Evolutionary conservation across 805 yeast species (phyloP).

Genomic region (Lipomyces orientalis): DNA sequence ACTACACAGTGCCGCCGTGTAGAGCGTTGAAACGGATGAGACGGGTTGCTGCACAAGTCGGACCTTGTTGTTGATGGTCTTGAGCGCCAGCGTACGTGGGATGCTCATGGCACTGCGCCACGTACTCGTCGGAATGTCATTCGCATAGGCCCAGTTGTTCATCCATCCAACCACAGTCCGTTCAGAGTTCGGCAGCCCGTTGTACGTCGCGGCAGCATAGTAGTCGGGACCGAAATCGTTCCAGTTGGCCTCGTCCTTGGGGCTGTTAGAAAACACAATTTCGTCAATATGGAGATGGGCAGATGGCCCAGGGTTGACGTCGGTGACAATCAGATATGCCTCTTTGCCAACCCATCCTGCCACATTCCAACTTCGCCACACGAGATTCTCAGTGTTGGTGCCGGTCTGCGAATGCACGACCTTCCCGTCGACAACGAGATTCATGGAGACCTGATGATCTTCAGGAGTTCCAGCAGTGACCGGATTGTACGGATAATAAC

Average conservation of each 20-base stretch:
- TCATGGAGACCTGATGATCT: conserved; percentile 3
- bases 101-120: conserved; percentile 48
- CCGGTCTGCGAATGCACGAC: conserved; percentile 9
- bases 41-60: conserved; percentile 5
- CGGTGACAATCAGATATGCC: conserved; percentile 5
- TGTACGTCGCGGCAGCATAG: too few relatives aligned
- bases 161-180: too few relatives aligned
- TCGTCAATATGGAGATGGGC: conserved; percentile 14
- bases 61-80: background rate
- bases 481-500: conserved; percentile 16
- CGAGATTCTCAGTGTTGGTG: conserved; percentile 1
- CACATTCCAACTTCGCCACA: conserved; percentile 8
- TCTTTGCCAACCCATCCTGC: conserved; percentile 1
- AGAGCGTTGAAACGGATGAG: background rate
- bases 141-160: conserved; percentile 44
- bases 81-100: conserved; percentile 6
- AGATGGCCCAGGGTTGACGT: background rate
- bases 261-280: conserved; percentile 10
- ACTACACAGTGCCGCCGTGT: background rate
- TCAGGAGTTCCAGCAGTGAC: conserved; percentile 1
- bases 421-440: conserved; percentile 13
- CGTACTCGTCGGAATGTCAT: conserved; percentile 47
- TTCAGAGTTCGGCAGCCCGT: too few relatives aligned
- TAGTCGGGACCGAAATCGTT: conserved; percentile 41
- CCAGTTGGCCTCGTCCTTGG: conserved; percentile 14